phyloP scores from a whole-genome alignment of 495 filamentous ascomycete species.

The Opeltia flavorubescens region DNA sequence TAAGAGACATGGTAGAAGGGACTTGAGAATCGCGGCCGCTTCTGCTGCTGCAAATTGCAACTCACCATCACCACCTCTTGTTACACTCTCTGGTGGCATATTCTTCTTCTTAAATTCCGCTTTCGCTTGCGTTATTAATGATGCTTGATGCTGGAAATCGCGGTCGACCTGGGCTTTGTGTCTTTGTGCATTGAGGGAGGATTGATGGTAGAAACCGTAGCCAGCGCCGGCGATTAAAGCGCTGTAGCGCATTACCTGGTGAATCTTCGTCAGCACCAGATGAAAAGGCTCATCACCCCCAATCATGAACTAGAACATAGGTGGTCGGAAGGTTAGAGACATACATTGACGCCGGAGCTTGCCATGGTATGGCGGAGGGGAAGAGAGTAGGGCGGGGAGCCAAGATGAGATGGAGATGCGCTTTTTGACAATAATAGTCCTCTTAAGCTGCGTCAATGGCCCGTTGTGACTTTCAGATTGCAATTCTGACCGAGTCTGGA shows the following conservation, averaged over 20 bases:
- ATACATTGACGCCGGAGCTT: conserved; percentile 23
- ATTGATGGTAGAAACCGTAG: conserved; percentile 89
- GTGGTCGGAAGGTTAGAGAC: conserved; percentile 11
- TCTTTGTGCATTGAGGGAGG: conserved; percentile 49
- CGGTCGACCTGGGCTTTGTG: conserved; percentile 51
- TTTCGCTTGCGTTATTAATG: conserved; percentile 82
- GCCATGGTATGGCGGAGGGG: conserved; percentile 11
- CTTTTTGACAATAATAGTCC: not conserved
- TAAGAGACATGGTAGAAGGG: conserved; percentile 1
- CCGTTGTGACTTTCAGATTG: not conserved
- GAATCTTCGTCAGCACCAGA: not conserved
- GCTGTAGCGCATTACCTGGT: conserved; percentile 88
- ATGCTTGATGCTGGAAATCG: conserved; percentile 77
- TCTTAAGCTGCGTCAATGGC: not conserved
- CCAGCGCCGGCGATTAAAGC: conserved; percentile 76
- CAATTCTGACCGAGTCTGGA: too few species aligned
- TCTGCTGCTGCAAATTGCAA: conserved; percentile 8
- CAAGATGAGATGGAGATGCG: not conserved
- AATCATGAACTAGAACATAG: conserved; percentile 7
- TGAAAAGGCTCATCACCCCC: conserved; percentile 1
- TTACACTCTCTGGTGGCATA: conserved; percentile 33
- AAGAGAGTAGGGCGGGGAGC: not conserved
- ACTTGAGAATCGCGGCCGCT: not conserved
- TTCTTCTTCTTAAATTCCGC: conserved; percentile 72
- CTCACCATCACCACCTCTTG: conserved; percentile 45